phyloP scores from a whole-genome alignment of 495 filamentous ascomycete genomes.

The Aspergillus funiculosus region DNA sequence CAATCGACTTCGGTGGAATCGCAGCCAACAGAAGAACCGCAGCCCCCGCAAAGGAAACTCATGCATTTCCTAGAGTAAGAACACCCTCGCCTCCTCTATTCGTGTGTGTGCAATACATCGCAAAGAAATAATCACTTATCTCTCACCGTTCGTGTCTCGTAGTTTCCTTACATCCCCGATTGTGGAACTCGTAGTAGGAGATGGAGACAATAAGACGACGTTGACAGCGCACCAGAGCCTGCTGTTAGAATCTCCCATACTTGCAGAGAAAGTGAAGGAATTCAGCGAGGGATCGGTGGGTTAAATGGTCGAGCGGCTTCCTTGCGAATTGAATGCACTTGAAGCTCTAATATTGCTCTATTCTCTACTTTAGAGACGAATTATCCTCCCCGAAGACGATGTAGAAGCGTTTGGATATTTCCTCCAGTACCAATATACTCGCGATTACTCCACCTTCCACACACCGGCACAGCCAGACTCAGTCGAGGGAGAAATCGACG shows the following conservation, averaged over 20 bases:
- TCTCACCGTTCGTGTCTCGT: constrained; percentile 7
- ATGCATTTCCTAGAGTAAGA: constrained; percentile 36
- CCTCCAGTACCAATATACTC: constrained; percentile 87
- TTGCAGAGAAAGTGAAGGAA: constrained; percentile 55
- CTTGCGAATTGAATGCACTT: neutral
- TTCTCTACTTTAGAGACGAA: constrained; percentile 41
- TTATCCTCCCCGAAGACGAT: constrained; percentile 65
- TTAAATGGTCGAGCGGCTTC: neutral
- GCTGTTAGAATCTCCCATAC: constrained; percentile 65
- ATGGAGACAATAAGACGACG: constrained; percentile 50
- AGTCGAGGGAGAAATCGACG: constrained; percentile 57
- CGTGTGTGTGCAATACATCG: neutral
- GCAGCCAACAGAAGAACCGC: constrained; percentile 10
- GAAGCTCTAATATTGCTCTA: neutral
- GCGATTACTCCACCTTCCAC: constrained; percentile 83
- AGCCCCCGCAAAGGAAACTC: constrained; percentile 21
- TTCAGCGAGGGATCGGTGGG: constrained; percentile 44
- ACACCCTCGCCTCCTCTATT: neutral
- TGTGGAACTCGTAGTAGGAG: constrained; percentile 68
- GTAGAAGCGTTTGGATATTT: constrained; percentile 80
- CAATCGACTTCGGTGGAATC: constrained; percentile 19
- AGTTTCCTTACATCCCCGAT: constrained; percentile 67
- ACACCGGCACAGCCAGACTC: constrained; percentile 46
- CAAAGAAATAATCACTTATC: neutral
- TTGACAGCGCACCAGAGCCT: constrained; percentile 77